Base-by-base conservation (phyloP, 2,329 filamentous ascomycete genomes). In the Cordyceps cicadae region DNA sequence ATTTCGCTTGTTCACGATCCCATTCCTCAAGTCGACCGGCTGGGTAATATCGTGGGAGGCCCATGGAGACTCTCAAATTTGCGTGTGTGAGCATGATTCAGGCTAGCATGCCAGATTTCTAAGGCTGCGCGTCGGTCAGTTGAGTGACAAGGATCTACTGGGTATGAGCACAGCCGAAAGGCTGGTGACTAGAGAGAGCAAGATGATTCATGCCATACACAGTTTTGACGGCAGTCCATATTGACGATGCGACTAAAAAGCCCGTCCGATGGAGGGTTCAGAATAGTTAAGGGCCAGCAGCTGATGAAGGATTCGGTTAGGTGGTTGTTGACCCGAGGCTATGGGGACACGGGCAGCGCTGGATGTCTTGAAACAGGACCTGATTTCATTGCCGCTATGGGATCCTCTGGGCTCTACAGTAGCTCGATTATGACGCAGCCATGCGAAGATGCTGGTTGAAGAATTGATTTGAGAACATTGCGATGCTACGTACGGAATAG, bases 151-250 rank as follows among this genome's bases (percentile, higher is more conserved):
- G 0, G 67, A 67, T 1, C 79, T 81, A 2, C 79, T 93, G 9
- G 85, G 83, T 19, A 81, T 95, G 82, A 84, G 77, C 68, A 96
- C 96, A 74, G 87, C 88, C 0, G 82, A 90, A 67, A 78, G 91
- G 3, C 76, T 96, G 51, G 78, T 82, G 67, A 87, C 87, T 0
- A 86, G 89, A 12, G 91, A 95, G 75, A 87, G 83, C 59, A 81
- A 84, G 55, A 95, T 96, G 91, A 96, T 91, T 1, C 92, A 96
- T 68, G 92, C 92, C 5, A 96, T 96, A 92, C 5, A 96, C 96
- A 92, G 90, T 95, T 0, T 74, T 96, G 63, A 96, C 90, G 2
- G 92, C 85, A 0, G 92, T 96, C 51, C 91, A 96, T 69, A 72
- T 95, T 3, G 87, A 89, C 62, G 77, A 81, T 32, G 75, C 83